These are phyloP conservation scores for Paecilomyces variotii DNA, from an alignment of 2,329 filamentous ascomycete species.

Conservation along the genomic window DNA sequence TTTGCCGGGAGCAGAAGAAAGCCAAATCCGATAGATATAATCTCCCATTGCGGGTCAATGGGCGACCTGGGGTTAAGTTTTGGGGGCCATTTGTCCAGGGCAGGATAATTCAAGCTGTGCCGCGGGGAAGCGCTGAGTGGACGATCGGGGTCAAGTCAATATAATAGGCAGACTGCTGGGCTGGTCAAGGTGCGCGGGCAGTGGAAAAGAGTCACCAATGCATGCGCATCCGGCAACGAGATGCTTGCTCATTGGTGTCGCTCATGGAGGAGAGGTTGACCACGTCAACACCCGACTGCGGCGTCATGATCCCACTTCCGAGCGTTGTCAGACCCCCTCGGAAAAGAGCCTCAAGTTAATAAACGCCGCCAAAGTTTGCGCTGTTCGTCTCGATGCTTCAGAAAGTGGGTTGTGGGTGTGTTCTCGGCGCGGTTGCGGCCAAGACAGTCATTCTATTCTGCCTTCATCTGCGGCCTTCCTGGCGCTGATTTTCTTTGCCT, in stretches of 20 bases:
- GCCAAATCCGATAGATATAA: background rate
- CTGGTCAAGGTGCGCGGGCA: background rate
- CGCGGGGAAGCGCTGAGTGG: background rate
- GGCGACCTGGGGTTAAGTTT: background rate
- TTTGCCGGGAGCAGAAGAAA: background rate
- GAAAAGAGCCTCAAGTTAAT: background rate
- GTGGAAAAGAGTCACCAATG: background rate
- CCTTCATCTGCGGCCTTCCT: background rate
- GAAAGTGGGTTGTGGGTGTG: background rate
- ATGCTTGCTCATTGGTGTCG: conserved; percentile 10
- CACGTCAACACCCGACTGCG: conserved; percentile 20
- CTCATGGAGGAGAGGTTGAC: conserved; percentile 12
- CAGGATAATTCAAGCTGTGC: background rate
- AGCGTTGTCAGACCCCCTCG: background rate
- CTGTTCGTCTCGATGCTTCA: background rate
- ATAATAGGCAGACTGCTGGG: background rate
- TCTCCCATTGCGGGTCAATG: background rate
- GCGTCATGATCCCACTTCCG: background rate
- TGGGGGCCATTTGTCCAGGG: background rate
- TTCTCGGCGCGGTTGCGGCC: background rate
- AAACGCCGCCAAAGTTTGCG: background rate
- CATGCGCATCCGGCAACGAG: background rate
- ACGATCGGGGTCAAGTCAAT: background rate
- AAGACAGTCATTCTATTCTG: background rate
- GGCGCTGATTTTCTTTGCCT: background rate